A percentile compares a stretch with the other conserved stretches of the same genome.
phyloP scores from a whole-genome alignment of 2,329 filamentous ascomycete species.

The Capronia americana region DNA sequence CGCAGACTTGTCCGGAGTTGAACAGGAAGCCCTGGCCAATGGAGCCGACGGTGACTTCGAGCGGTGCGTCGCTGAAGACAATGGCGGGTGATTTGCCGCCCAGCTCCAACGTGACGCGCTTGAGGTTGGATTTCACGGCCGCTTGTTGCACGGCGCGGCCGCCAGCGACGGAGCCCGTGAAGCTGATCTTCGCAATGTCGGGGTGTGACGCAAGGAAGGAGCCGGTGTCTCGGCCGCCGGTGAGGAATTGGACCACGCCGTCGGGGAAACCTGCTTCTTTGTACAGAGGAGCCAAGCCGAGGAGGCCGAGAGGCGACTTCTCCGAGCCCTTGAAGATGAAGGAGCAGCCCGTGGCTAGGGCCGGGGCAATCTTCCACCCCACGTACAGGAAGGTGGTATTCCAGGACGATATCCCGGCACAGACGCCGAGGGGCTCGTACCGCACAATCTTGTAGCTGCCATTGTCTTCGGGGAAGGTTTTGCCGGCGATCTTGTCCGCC shows the following conservation, averaged over 20 bases:
- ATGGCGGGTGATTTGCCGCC: conserved; percentile 65
- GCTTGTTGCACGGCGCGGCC: conserved; percentile 56
- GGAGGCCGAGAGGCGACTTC: conserved; percentile 62
- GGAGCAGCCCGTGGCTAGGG: conserved; percentile 63
- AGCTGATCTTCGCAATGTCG: conserved; percentile 76
- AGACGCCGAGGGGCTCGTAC: conserved; percentile 73
- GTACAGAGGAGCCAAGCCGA: conserved; percentile 69
- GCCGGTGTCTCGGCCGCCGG: conserved; percentile 72
- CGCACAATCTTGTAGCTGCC: conserved; percentile 71
- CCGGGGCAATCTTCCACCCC: conserved; percentile 59
- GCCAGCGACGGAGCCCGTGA: conserved; percentile 76
- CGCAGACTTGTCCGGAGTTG: conserved; percentile 69
- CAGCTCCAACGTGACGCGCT: conserved; percentile 67
- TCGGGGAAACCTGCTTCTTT: conserved; percentile 77
- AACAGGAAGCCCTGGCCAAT: conserved; percentile 67
- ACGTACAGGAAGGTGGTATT: conserved; percentile 73
- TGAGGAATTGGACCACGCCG: conserved; percentile 78
- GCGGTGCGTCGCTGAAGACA: conserved; percentile 63
- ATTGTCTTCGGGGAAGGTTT: conserved; percentile 81
- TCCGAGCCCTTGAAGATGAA: conserved; percentile 64
- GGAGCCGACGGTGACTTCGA: conserved; percentile 78
- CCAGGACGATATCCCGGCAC: conserved; percentile 84
- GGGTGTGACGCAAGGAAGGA: conserved; percentile 70
- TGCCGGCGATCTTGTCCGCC: conserved; percentile 90
- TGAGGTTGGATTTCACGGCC: conserved; percentile 56